A percentile compares a stretch with the other conserved stretches of the same genome.
Evolutionary conservation across 257 asterid genomes (phyloP).

Genomic region (Nicotiana otophora): DNA sequence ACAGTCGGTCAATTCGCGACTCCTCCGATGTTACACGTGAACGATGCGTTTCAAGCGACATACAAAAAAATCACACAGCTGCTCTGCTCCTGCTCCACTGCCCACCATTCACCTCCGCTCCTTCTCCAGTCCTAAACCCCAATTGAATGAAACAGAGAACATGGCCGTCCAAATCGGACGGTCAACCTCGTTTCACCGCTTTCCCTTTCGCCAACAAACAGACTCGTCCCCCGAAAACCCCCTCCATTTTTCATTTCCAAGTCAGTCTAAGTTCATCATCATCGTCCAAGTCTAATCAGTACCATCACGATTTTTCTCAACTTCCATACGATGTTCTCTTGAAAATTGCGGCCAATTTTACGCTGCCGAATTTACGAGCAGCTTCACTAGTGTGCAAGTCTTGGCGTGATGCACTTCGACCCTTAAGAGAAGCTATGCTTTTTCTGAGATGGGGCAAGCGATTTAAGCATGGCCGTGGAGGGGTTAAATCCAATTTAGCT

Average conservation of each 20-base stretch:
- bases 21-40: no score
- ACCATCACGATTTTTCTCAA: slow-evolving; percentile 37
- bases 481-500: slow-evolving; percentile 39
- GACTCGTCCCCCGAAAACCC: slow-evolving; percentile 8
- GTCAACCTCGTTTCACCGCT: slow-evolving; percentile 24
- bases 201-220: slow-evolving; percentile 28
- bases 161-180: slow-evolving; percentile 35
- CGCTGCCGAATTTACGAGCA: slow-evolving; percentile 41
- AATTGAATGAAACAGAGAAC: slow-evolving; percentile 31
- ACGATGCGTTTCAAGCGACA: no score
- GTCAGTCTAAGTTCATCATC: neutral
- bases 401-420: slow-evolving; percentile 77
- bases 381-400: slow-evolving; percentile 75
- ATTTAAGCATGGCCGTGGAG: slow-evolving; percentile 71
- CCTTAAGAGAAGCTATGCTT: slow-evolving; percentile 63
- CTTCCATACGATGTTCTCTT: slow-evolving; percentile 54
- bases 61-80: no score
- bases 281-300: neutral
- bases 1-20: no score
- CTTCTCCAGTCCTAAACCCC: no score
- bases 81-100: no score
- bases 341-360: slow-evolving; percentile 46
- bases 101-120: no score
- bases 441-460: slow-evolving; percentile 58
- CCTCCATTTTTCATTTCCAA: slow-evolving; percentile 11